A percentile compares a stretch with the other conserved stretches of the same genome.
Evolutionary conservation across 2,329 filamentous ascomycete genomes (phyloP).

Genomic region (Juglanconis sp.): DNA sequence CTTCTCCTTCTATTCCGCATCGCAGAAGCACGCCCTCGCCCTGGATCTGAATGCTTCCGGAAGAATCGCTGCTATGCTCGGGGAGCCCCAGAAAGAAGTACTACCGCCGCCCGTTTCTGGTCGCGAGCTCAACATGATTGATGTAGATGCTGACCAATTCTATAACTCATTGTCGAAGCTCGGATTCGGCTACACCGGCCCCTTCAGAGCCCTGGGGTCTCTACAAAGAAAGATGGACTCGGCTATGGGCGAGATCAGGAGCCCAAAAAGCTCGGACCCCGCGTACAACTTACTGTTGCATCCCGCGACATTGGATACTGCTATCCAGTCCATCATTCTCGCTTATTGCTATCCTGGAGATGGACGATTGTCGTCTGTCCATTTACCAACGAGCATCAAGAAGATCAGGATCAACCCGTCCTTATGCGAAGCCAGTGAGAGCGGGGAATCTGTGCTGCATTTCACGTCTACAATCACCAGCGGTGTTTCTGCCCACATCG

Average conservation of each 20-base stretch:
- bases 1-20: too few species aligned
- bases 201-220: conserved; percentile 4
- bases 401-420: conserved; percentile 6
- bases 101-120: not conserved
- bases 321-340: conserved; percentile 8
- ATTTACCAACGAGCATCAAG: conserved; percentile 6
- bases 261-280: not conserved
- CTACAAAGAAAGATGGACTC: not conserved
- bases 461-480: not conserved
- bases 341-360: conserved; percentile 7
- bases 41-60: not conserved
- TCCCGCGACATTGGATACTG: conserved; percentile 7
- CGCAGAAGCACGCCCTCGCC: not conserved
- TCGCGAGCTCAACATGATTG: not conserved
- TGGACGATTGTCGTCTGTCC: not conserved
- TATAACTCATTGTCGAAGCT: conserved; percentile 11
- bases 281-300: not conserved
- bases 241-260: not conserved
- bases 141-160: conserved; percentile 10
- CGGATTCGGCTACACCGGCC: conserved; percentile 13
- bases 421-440: not conserved
- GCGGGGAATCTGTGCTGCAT: too few species aligned
- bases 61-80: not conserved
- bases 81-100: not conserved
- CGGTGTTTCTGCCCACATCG: not conserved